A percentile compares a stretch with the other conserved stretches of the same genome.
These are phyloP conservation scores for Camelina hispida DNA, from an alignment of 345 rosid species.

Conservation along the genomic window DNA sequence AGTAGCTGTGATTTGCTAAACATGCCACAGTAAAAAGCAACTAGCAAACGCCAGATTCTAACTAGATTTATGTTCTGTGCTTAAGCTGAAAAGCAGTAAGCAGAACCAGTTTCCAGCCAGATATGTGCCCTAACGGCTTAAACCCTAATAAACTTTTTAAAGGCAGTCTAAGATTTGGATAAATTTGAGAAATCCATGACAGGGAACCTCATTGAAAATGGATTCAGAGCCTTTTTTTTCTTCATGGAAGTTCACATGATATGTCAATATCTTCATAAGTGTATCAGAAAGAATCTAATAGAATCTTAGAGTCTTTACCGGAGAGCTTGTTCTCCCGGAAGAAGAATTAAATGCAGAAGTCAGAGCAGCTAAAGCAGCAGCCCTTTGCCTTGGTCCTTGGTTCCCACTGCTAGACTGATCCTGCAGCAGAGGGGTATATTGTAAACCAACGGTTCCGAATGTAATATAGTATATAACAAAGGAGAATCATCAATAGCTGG, in stretches of 20 bases:
- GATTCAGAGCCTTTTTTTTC: neutral
- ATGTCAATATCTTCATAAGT: constrained; percentile 10
- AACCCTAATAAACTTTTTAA: neutral
- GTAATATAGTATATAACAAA: constrained; percentile 2
- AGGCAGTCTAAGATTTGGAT: neutral
- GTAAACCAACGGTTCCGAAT: neutral
- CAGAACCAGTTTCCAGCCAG: too few species aligned
- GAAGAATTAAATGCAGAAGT: constrained; percentile 82
- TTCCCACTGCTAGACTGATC: constrained; percentile 57
- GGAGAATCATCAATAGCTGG: neutral
- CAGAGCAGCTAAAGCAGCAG: constrained; percentile 97
- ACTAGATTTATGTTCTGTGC: neutral
- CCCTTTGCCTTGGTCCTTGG: constrained; percentile 94
- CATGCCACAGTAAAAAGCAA: constrained; percentile 2
- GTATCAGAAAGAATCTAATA: constrained; percentile 3
- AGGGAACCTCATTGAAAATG: neutral
- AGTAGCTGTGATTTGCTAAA: constrained; percentile 5
- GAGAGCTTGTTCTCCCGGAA: constrained; percentile 52
- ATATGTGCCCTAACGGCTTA: neutral
- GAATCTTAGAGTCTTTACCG: constrained; percentile 52
- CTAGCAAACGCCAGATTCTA: neutral
- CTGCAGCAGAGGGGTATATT: constrained; percentile 27
- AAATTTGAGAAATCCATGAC: constrained; percentile 1
- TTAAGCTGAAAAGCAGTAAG: neutral
- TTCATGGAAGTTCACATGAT: constrained; percentile 1